phyloP scores from a whole-genome alignment of 169 alveolate genomes.

The Besnoitia besnoiti region DNA sequence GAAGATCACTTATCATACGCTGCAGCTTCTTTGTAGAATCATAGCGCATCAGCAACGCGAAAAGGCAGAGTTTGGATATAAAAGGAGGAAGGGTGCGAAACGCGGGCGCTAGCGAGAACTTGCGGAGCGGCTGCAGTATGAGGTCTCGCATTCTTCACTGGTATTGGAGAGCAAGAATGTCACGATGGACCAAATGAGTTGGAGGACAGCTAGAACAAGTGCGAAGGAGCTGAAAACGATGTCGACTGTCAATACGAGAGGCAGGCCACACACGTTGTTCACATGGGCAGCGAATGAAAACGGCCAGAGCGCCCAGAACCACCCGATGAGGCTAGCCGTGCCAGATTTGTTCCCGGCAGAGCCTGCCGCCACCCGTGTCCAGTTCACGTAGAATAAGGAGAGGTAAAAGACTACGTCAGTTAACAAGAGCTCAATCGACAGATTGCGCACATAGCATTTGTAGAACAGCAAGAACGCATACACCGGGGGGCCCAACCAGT shows the following conservation, averaged over 20 bases:
- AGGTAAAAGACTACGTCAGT: neutral
- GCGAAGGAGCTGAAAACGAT: neutral
- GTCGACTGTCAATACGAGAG: neutral
- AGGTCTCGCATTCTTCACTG: neutral
- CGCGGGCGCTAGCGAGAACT: too few species aligned
- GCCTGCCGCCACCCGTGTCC: conserved; percentile 27
- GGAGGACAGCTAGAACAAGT: neutral
- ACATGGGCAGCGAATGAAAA: neutral
- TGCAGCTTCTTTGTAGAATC: too few species aligned
- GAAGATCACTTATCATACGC: too few species aligned
- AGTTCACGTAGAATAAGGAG: neutral
- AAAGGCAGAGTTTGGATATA: too few species aligned
- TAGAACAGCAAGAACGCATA: neutral
- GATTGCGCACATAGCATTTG: neutral
- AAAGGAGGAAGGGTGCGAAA: too few species aligned
- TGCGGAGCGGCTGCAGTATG: too few species aligned
- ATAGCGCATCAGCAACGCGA: too few species aligned
- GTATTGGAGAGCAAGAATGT: neutral
- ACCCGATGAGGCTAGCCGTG: neutral
- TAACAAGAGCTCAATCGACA: neutral
- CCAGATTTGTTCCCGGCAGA: neutral
- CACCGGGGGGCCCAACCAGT: neutral
- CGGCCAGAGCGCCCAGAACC: conserved; percentile 33
- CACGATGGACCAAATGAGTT: conserved; percentile 13
- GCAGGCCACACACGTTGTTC: neutral